Evolutionary conservation across 1,139 yeast species (phyloP).

Genomic region (Pichia cactophila): DNA sequence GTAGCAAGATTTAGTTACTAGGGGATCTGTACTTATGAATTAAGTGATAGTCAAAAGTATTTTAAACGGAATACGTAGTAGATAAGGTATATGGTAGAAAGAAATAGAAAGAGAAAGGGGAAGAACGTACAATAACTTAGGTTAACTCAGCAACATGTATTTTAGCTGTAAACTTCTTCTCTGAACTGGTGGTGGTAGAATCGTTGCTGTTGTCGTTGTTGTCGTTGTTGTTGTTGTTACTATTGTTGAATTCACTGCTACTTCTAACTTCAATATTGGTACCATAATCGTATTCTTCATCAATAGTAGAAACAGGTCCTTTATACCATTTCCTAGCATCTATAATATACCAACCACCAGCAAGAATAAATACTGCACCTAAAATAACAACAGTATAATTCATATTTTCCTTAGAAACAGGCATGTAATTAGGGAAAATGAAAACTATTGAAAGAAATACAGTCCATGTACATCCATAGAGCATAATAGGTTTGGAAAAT

Average conservation of each 20-base stretch:
- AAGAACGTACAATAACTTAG: neutral
- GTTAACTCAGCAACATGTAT: neutral
- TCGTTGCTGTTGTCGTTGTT: neutral
- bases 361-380: conserved; percentile 27
- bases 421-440: conserved; percentile 44
- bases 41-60: too few relatives aligned
- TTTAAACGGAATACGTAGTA: neutral
- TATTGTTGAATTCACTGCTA: neutral
- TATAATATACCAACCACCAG: conserved; percentile 28
- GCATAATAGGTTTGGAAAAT: conserved; percentile 28
- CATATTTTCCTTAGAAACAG: conserved; percentile 41
- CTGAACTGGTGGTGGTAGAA: neutral
- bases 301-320: conserved; percentile 28
- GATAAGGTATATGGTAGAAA: neutral
- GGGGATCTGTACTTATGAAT: too few relatives aligned
- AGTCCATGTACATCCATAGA: conserved; percentile 35
- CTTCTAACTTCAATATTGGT: neutral
- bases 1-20: too few relatives aligned
- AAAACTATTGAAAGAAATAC: conserved; percentile 39
- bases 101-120: neutral
- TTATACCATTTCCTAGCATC: conserved; percentile 29
- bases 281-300: conserved; percentile 13
- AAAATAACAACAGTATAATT: conserved; percentile 41
- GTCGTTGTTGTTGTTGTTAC: neutral
- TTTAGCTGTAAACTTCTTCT: neutral